Percentiles rank a stretch among this genome's conserved stretches.
Conservation (phyloP, 1,284 basidiomycete genomes). For the Marasmius sp. region DNA sequence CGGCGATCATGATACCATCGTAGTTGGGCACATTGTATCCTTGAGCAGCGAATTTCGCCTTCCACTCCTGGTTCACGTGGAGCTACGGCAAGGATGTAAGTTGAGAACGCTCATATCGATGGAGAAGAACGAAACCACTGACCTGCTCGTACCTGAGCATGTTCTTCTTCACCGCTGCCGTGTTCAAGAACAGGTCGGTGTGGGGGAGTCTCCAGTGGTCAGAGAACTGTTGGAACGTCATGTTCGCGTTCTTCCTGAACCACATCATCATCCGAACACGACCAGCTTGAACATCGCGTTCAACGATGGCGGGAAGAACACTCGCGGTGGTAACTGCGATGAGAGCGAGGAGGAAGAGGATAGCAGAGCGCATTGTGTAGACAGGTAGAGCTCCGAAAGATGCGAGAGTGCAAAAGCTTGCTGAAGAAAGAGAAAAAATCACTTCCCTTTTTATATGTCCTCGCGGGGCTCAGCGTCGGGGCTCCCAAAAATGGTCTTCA, state of each 20-base stretch:
- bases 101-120: too few relatives aligned
- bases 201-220: not conserved
- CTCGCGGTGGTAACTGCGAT: too few relatives aligned
- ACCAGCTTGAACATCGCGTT: not conserved
- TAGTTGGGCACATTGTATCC: not conserved
- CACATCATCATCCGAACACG: not conserved
- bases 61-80: not conserved
- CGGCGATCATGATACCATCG: not conserved
- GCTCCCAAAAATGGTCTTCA: too few relatives aligned
- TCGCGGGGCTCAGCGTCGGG: too few relatives aligned
- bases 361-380: too few relatives aligned
- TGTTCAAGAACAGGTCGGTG: not conserved
- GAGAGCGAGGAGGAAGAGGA: too few relatives aligned
- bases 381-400: too few relatives aligned
- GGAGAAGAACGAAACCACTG: not conserved
- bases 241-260: not conserved
- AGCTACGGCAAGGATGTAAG: not conserved
- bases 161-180: not conserved
- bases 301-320: too few relatives aligned
- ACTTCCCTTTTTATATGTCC: too few relatives aligned
- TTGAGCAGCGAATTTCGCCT: not conserved
- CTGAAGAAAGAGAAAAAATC: too few relatives aligned
- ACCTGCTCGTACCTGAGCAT: not conserved
- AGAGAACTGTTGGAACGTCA: not conserved
- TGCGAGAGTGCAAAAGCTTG: too few relatives aligned